Base-by-base conservation (phyloP, 1,284 basidiomycete genomes). In the Leccinum insolens region DNA sequence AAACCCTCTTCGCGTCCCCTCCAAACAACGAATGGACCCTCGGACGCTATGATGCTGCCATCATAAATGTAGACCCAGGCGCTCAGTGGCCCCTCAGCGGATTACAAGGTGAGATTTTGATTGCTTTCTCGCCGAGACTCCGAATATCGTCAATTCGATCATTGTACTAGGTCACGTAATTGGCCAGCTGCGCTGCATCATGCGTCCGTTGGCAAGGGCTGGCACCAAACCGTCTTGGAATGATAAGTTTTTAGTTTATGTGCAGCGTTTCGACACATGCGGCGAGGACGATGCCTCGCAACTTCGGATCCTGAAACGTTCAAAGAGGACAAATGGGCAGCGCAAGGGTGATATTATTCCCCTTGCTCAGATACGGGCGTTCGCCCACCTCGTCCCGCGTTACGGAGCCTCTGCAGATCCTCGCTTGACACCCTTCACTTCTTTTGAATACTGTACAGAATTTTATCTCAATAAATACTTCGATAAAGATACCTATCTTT, bases 401-500 rank as follows among this genome's bases (percentile, higher is more conserved):
- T 41, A 41, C 9, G 20, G 37, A 25, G 59, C 59, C 28, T 61
- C 61, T 25, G 59, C 59, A 39, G 59, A 39, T 39, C 12, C 34
- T 37, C 59, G 12, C 17, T 61, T 61, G 12, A 37, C 59, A 22
- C 22, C 31, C 7, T 61, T 61, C 59, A 61, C 22, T 22, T 61
- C 59, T 8, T 61, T 39, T 39, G 59, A 61, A 20, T 39, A 61
- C 7, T 61, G 12, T 37, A 61, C 59, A 15, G 34, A 39, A 5
- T 61, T 61, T 22, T 44, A 62, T 44, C 61, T 62, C 61, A 62
- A 62, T 28, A 61, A 61, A 61, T 61, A 61, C 20, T 61, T 61
- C 7, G 59, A 61, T 39, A 61, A 61, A 25, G 59, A 61, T 14
- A 61, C 59, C n/a, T 61, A 61, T 39, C 59, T 22, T 61, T 61